Evolutionary conservation across 2,329 filamentous ascomycete genomes (phyloP).

Genomic region (Exophiala mesophila): DNA sequence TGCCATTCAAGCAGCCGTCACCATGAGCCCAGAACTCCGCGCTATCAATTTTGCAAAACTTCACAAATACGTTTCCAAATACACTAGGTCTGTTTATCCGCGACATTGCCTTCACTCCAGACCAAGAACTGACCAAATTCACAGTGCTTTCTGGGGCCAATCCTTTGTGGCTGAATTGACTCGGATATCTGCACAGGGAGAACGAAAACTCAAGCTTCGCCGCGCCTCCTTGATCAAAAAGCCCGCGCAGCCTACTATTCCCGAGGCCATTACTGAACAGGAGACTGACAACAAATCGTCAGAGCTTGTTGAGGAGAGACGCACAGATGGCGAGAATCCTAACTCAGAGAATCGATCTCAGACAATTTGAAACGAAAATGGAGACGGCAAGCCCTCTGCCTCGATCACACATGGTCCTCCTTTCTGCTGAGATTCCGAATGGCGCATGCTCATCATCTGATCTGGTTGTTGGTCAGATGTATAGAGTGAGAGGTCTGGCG

Average conservation of each 20-base stretch:
- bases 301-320: neutral
- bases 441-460: too few relatives aligned
- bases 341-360: neutral
- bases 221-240: conserved; percentile 18
- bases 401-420: too few relatives aligned
- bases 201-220: conserved; percentile 45
- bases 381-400: too few relatives aligned
- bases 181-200: conserved; percentile 50
- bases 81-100: conserved; percentile 71
- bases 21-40: conserved; percentile 86
- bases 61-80: conserved; percentile 93
- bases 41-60: conserved; percentile 85
- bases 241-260: conserved; percentile 5
- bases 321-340: neutral
- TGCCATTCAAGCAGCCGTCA: conserved; percentile 92
- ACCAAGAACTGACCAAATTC: conserved; percentile 23
- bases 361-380: neutral
- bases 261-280: neutral
- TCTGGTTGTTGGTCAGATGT: too few relatives aligned
- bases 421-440: too few relatives aligned
- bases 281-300: neutral
- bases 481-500: too few relatives aligned
- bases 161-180: conserved; percentile 83
- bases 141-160: conserved; percentile 86
- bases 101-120: too few relatives aligned